These are phyloP conservation scores for Tolypocladium tundrense DNA, from an alignment of 2,329 filamentous ascomycete species.

Conservation along the genomic window DNA sequence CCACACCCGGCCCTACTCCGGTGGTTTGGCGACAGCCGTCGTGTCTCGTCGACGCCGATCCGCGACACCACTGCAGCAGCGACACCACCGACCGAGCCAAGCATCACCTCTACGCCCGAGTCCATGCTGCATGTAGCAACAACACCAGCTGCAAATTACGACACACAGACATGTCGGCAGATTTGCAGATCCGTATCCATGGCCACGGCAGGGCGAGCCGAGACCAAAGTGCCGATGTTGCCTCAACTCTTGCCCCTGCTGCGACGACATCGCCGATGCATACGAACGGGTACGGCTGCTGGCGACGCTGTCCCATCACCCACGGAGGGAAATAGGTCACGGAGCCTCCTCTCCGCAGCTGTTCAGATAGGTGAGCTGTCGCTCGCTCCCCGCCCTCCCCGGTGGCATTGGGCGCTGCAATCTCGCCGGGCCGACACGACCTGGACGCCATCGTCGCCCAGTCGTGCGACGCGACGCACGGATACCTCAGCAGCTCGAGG, in stretches of 20 bases:
- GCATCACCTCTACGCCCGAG: neutral
- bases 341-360: neutral
- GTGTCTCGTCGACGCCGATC: slow-evolving; percentile 21
- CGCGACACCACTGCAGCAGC: slow-evolving; percentile 1
- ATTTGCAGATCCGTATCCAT: neutral
- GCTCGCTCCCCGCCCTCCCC: neutral
- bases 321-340: neutral
- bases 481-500: neutral
- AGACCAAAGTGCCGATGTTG: neutral
- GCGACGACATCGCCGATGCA: neutral
- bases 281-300: neutral
- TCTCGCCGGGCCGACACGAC: neutral
- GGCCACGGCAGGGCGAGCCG: neutral
- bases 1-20: slow-evolving; percentile 19
- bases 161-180: neutral
- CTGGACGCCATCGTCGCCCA: neutral
- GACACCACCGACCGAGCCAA: neutral
- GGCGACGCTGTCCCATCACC: neutral
- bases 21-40: slow-evolving; percentile 9
- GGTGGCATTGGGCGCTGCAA: neutral
- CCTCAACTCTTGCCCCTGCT: neutral
- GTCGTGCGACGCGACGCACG: neutral
- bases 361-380: neutral
- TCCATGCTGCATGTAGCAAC: neutral
- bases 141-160: neutral